Base-by-base conservation (phyloP, 1,284 basidiomycete species). In the Apiotrichum mycotoxinovorans region DNA sequence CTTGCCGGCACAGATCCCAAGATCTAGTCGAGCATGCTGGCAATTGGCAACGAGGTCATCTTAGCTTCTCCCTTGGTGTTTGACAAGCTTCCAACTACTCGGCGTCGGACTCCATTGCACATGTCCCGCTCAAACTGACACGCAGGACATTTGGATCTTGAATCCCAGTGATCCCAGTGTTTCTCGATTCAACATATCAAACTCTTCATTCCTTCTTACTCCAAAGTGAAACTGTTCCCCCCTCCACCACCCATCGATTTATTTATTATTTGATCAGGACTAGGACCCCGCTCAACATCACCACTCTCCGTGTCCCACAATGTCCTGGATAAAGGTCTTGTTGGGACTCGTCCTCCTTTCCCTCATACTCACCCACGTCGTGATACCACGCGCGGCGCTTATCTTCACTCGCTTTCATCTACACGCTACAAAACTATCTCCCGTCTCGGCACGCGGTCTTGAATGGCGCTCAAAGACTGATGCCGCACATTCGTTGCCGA, bases 401-500 rank as follows among this genome's bases (percentile, higher is more conserved):
- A 43, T 54, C 18, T 40, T 51, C 35, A 58, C 53, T 20, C 50
- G 56, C 26, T 60, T 60, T 27, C 53, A 51, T 3, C 27, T 67
- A 23, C 66, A 65, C n/a, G 62, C 63, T 17, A 60, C 60, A 4
- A 48, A 56, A 14, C 45, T 71, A 40, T 66, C 64, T 11, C 54
- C 62, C 5, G 37, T 63, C 25, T 63, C 63, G 2, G 60, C 61
- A 4, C 58, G 66, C n/a, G 72, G 68, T 4, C 26, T 76, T 33
- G 73, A 74, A 62, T 74, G 72, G 71, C 54, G 66, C n/a, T 47
- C 35, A 7, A 62, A 61, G 38, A 22, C 40, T 15, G 51, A 63
- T 47, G 56, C 37, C 23, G 27, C 20, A 4, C 52, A 58, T 7
- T 45, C 63, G 2, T 52, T 64, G 15, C 67, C 70, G 9, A 70